Evolutionary conservation across 139 green algal species (phyloP).

Genomic region (Raphidocelis subcapitata): DNA sequence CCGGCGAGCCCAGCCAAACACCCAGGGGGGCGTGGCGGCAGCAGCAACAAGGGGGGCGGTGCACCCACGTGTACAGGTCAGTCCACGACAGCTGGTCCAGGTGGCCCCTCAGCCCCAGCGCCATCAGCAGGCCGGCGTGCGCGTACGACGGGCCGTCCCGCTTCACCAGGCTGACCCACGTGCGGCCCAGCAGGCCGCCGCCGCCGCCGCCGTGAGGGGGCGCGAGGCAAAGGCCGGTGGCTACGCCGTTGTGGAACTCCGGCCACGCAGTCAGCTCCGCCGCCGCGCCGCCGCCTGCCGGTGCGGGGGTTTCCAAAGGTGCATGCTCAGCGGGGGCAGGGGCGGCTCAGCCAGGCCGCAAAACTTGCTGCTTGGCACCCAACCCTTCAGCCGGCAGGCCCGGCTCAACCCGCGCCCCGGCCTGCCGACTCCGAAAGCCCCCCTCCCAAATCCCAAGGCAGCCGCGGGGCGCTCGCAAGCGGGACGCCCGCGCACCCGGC

Average conservation of each 20-base stretch:
- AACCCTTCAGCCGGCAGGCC: too few species aligned
- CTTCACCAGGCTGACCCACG: slow-evolving; percentile 78
- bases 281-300: slow-evolving; percentile 53
- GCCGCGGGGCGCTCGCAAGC: too few species aligned
- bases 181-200: slow-evolving; percentile 55
- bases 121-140: slow-evolving; percentile 89
- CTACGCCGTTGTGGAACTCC: slow-evolving; percentile 97
- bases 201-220: background rate
- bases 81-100: slow-evolving; percentile 44
- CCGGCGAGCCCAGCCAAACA: background rate
- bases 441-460: too few species aligned
- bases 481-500: slow-evolving; percentile 35
- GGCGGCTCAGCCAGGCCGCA: too few species aligned
- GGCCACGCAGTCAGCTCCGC: slow-evolving; percentile 86
- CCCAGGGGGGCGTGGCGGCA: background rate
- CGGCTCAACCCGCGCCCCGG: too few species aligned
- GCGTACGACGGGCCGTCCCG: slow-evolving; percentile 77
- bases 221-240: slow-evolving; percentile 70
- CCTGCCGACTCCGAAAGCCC: too few species aligned
- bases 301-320: too few species aligned
- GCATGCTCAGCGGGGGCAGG: too few species aligned
- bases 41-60: background rate
- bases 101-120: slow-evolving; percentile 82
- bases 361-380: too few species aligned
- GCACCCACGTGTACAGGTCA: slow-evolving; percentile 45